Percentiles rank a stretch among this genome's conserved stretches.
Conservation (phyloP, 1,139 yeast genomes). For the Geotrichum klebahnii region DNA sequence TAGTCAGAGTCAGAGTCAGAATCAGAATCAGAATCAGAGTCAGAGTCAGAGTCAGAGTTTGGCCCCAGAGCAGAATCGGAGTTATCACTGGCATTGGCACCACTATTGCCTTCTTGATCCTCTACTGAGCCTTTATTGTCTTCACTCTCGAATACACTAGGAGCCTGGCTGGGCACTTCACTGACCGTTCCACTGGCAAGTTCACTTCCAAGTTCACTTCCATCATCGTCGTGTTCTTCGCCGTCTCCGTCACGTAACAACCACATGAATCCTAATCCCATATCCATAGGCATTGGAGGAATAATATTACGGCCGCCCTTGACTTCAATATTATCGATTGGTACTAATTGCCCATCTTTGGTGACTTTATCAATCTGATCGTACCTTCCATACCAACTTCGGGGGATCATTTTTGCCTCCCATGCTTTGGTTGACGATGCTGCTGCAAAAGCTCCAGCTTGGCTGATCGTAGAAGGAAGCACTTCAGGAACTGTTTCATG, state of each 20-base stretch:
- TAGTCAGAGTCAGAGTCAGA: conserved; percentile 25
- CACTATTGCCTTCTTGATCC: too few species aligned
- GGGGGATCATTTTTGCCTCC: conserved; percentile 65
- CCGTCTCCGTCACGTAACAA: conserved; percentile 56
- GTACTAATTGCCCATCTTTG: conserved; percentile 54
- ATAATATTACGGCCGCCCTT: conserved; percentile 56
- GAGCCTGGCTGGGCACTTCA: conserved; percentile 21
- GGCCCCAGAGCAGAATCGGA: too few species aligned
- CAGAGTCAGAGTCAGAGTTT: too few species aligned
- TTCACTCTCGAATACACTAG: not conserved
- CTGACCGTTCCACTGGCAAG: too few species aligned
- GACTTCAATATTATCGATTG: conserved; percentile 49
- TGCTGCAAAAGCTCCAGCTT: conserved; percentile 82
- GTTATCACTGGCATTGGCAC: too few species aligned
- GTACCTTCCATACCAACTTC: conserved; percentile 75
- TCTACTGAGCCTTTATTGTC: conserved; percentile 24
- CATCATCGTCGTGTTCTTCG: conserved; percentile 46
- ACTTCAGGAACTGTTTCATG: conserved; percentile 42
- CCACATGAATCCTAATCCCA: conserved; percentile 88
- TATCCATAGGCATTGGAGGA: conserved; percentile 78
- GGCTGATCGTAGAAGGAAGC: conserved; percentile 83
- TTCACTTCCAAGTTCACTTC: conserved; percentile 33
- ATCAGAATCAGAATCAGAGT: conserved; percentile 31
- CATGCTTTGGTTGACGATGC: conserved; percentile 79
- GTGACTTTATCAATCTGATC: conserved; percentile 63